These are phyloP conservation scores for Nothomitra cinnamomea DNA, from an alignment of 2,329 filamentous ascomycete genomes.

Conservation along the genomic window DNA sequence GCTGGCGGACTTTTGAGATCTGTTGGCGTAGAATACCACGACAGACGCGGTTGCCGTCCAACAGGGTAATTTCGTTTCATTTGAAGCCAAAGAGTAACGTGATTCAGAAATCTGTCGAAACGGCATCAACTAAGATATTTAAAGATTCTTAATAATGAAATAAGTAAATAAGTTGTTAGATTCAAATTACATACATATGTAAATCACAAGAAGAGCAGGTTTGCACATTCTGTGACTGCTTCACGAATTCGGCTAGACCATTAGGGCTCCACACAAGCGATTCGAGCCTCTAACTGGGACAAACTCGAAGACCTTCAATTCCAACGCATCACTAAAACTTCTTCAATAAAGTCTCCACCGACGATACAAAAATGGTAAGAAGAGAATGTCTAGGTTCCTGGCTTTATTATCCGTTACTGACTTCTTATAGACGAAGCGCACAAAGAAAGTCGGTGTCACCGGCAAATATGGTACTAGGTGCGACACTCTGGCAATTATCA, in stretches of 20 bases:
- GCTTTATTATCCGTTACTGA: constrained; percentile 14
- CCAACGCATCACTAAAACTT: neutral
- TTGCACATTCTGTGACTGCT: neutral
- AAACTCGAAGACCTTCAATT: neutral
- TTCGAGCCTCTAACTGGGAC: neutral
- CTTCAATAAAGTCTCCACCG: neutral
- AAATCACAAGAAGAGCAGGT: no score
- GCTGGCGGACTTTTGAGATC: no score
- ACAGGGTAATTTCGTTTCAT: no score
- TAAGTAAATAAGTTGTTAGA: no score
- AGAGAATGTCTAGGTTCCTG: neutral
- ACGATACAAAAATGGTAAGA: neutral
- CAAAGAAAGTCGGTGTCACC: constrained; percentile 74
- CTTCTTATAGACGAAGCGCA: constrained; percentile 17
- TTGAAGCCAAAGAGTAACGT: no score
- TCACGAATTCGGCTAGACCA: neutral
- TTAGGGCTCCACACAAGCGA: constrained; percentile 4
- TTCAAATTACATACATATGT: no score
- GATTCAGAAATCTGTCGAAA: no score
- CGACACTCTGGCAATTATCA: constrained; percentile 21
- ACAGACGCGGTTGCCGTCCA: no score
- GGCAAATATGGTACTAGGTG: constrained; percentile 97
- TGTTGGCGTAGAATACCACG: no score
- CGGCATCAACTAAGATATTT: no score
- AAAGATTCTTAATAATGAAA: no score